Base-by-base conservation (phyloP, 2,329 filamentous ascomycete genomes). In the Cercospora sojina region DNA sequence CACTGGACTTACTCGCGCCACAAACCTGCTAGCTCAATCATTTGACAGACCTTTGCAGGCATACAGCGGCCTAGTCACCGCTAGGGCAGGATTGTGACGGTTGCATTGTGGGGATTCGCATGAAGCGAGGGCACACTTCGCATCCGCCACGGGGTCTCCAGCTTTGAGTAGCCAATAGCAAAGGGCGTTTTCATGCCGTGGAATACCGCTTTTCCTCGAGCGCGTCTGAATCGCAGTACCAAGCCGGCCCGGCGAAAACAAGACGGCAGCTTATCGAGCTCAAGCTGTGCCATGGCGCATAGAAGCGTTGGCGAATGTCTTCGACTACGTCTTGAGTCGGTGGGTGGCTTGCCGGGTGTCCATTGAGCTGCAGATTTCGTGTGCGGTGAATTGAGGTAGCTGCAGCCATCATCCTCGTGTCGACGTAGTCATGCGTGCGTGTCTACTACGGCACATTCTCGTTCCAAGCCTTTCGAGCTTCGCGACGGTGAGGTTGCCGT, bases 201-300 rank as follows among this genome's bases (percentile, higher is more conserved):
- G 29, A 27, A 57, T 64, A 43, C 35, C 58, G 58, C 58, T 60
- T 41, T 27, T 10, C 25, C 51, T 56, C n/a, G 51, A n/a, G 13
- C n/a, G 25, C 25, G 51, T n/a, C 25, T n/a, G 25, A 56, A 32
- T 32, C 27, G 27, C 53, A 56, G n/a, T 38, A 51, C 59, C 59
- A 62, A 62, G 59, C 47, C 59, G 59, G 59, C 20, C n/a, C 49
- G 49, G 49, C 60, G 49, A 41, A 55, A 51, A 63, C n/a, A 56
- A 63, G 60, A 62, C 47, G 47, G 32, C 31, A 55, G 60, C 60
- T 63, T 63, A 51, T 63, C 23, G 23, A 35, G 60, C 31, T 63
- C 49, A 63, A 63, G 60, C 25, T 43, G 49, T 27, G 47, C 31
- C 35, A 8, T 60, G 58, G 58, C 58, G 58, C 38, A 32, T 49